Conservation (phyloP, 192 early-diverging fungal species). For the Coemansia sp. region DNA sequence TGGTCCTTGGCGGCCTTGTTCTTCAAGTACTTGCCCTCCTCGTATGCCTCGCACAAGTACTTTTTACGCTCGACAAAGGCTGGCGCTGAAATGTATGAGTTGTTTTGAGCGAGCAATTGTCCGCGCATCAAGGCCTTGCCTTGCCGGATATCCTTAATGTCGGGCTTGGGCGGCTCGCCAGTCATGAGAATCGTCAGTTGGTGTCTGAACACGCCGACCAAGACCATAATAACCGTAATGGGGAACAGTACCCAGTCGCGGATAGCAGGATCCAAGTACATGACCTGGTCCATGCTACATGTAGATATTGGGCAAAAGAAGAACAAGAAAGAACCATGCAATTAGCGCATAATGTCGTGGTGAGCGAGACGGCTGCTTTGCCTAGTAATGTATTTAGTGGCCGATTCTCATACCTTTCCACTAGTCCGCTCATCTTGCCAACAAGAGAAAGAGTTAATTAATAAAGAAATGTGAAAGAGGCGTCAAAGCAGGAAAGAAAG, state of each 20-base stretch:
- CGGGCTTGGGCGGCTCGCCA: slow-evolving; percentile 76
- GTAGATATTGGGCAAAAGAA: background rate
- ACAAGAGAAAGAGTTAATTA: background rate
- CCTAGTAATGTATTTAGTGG: background rate
- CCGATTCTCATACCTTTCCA: slow-evolving; percentile 24
- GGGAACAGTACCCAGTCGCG: slow-evolving; percentile 94
- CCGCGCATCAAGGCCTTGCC: slow-evolving; percentile 78
- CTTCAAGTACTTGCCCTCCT: slow-evolving; percentile 83
- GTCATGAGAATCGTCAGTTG: slow-evolving; percentile 88
- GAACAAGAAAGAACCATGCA: background rate
- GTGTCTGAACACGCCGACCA: slow-evolving; percentile 94
- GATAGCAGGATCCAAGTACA: slow-evolving; percentile 79
- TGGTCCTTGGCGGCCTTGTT: slow-evolving; percentile 66
- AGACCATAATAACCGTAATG: slow-evolving; percentile 96
- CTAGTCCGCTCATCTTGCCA: slow-evolving; percentile 37
- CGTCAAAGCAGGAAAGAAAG: background rate
- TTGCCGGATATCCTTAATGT: slow-evolving; percentile 81
- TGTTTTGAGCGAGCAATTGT: slow-evolving; percentile 67
- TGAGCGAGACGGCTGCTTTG: background rate
- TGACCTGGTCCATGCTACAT: slow-evolving; percentile 54
- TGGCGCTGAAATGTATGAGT: slow-evolving; percentile 65
- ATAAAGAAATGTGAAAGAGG: background rate
- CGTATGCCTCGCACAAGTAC: slow-evolving; percentile 76
- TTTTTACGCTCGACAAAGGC: slow-evolving; percentile 75
- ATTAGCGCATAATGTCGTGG: background rate